phyloP scores from a whole-genome alignment of 768 basidiomycete species.

The Pulveroboletus ravenelii region DNA sequence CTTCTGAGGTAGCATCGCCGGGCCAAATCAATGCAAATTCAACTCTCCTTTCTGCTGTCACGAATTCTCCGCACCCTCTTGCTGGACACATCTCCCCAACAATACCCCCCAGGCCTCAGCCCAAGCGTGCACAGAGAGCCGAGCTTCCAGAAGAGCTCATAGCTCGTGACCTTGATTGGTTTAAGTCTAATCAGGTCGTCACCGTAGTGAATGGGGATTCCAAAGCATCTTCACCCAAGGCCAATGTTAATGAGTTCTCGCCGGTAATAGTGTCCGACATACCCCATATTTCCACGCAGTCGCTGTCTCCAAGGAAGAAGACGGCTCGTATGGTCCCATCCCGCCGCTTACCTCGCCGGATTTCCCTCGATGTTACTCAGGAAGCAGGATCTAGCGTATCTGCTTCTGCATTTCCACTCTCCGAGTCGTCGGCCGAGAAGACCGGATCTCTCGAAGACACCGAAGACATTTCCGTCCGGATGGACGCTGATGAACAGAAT shows the following conservation, averaged over 20 bases:
- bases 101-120: constrained; percentile 20
- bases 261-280: not conserved
- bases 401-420: not conserved
- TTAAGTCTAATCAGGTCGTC: constrained; percentile 14
- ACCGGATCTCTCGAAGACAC: not conserved
- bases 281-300: not conserved
- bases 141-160: constrained; percentile 22
- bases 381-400: not conserved
- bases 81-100: not conserved
- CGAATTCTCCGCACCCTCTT: not conserved
- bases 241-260: not conserved
- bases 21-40: not conserved
- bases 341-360: constrained; percentile 20
- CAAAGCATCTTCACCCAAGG: not conserved
- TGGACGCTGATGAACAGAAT: constrained; percentile 3
- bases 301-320: constrained; percentile 14
- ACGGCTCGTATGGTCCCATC: constrained; percentile 25
- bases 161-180: constrained; percentile 31
- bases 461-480: not conserved
- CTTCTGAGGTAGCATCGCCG: not conserved
- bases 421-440: not conserved
- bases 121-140: constrained; percentile 21
- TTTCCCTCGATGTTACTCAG: constrained; percentile 1
- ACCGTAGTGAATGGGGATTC: not conserved
- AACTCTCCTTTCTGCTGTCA: not conserved